Evolutionary conservation across 768 basidiomycete genomes (phyloP), one percentile per base, ranked within the genome.

Genomic region (Leccinum boreale): DNA sequence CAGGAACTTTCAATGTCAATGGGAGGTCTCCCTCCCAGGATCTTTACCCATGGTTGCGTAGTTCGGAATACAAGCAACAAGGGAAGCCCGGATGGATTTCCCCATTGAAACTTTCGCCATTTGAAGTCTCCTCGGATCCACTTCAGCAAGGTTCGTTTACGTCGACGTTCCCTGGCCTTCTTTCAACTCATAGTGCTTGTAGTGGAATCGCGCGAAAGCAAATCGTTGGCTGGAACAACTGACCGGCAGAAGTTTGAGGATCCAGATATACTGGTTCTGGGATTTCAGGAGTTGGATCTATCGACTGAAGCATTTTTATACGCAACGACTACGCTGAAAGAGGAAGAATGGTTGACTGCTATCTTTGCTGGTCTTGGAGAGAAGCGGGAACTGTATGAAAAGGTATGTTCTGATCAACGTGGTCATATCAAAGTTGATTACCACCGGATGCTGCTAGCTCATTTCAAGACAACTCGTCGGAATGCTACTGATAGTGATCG

Each of bases 1-100:
- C 88, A 17, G 90, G 91, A 21, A 90, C 89, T 0, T 94, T 93
- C 76, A 94, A 94, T 63, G 90, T 93, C 48, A 91, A 92, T 63
- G 90, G 89, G 1, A 85, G 85, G 65, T 62, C 81, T 36, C 89
- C 92, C 1, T 84, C 86, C 3, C 86, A 89, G 61, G 87, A 90
- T 66, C 72, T 93, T 9, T 81, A 82, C 5, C 69, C 79, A 3
- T 92, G 90, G 89, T 65, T 90, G 29, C 74, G 81, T 45, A 69
- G 74, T 8, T 24, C 36, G 7, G 53, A 28, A 48, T 33, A 51
- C 12, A 31, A 53, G 28, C n/a, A 33, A 7, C 50, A 53, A 12
- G 14, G 3, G 0, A 62, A 59, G 28, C n/a, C 58, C 19, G 60
- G 61, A 47, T 69, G 61, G 52, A 71, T 75, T 36, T 76, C 78